Evolutionary conservation across 345 rosid genomes (phyloP).

Genomic region (Eucalyptus polyanthemos): DNA sequence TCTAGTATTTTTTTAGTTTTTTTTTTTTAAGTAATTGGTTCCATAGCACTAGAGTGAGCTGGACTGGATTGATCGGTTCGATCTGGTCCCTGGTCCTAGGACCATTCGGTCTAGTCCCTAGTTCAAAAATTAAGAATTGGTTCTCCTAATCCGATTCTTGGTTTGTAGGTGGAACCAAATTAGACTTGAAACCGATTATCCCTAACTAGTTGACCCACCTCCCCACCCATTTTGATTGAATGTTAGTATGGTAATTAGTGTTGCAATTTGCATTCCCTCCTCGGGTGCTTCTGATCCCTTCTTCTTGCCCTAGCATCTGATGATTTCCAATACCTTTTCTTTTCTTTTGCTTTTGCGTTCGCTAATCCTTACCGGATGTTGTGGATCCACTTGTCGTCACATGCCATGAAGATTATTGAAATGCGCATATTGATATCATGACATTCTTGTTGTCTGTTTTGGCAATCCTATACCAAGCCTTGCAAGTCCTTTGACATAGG

Average conservation of each 20-base stretch:
- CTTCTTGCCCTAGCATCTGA: neutral
- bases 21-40: too few species aligned
- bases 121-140: accelerated
- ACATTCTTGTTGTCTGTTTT: too few species aligned
- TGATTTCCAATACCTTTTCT: neutral
- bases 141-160: accelerated
- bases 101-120: accelerated
- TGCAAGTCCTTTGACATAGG: too few species aligned
- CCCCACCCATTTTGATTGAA: neutral
- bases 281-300: neutral
- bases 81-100: accelerated
- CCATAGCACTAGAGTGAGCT: accelerated
- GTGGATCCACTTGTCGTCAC: too few species aligned
- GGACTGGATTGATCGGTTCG: accelerated
- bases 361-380: too few species aligned
- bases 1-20: too few species aligned
- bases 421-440: too few species aligned
- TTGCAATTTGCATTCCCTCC: neutral
- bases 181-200: accelerated
- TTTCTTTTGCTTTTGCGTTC: too few species aligned
- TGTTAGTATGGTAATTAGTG: neutral
- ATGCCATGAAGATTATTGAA: too few species aligned
- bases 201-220: neutral
- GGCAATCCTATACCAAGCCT: too few species aligned
- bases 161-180: too few species aligned